Conservation (phyloP, 306 rosid species). For the Quillaja saponaria region DNA sequence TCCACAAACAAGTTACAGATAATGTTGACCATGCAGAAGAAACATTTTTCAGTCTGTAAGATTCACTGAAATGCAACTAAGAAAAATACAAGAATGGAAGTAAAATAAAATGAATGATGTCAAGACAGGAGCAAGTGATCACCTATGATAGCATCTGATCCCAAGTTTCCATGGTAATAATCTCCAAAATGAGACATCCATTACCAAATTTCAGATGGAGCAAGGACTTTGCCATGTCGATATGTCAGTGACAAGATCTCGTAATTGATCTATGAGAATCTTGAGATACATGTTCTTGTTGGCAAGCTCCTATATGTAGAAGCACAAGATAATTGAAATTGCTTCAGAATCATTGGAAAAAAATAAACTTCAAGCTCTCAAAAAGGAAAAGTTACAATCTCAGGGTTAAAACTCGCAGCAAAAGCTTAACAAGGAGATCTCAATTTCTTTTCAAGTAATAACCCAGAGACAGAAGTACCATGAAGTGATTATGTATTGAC, state of each 20-base stretch:
- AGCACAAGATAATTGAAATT: conserved; percentile 10
- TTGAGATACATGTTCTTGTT: conserved; percentile 71
- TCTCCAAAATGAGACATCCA: conserved; percentile 14
- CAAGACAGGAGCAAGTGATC: conserved; percentile 5
- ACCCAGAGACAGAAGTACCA: too few species aligned
- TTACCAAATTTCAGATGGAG: conserved; percentile 45
- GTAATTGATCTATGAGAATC: conserved; percentile 77
- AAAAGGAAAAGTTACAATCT: neutral
- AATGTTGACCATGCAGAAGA: too few species aligned
- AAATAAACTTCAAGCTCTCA: neutral
- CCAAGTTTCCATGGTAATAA: conserved; percentile 1
- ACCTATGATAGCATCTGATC: conserved; percentile 9
- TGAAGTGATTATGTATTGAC: too few species aligned
- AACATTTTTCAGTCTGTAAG: too few species aligned
- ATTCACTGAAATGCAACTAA: too few species aligned
- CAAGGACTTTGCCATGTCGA: conserved; percentile 97
- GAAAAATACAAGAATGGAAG: too few species aligned
- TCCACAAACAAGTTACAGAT: too few species aligned
- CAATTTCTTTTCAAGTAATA: too few species aligned
- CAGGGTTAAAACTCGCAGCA: too few species aligned
- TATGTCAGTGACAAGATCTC: conserved; percentile 78
- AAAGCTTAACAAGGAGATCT: too few species aligned
- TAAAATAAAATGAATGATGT: neutral
- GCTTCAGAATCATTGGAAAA: conserved; percentile 5
- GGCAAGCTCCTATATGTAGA: conserved; percentile 65